Percentiles rank a stretch among this genome's conserved stretches.
Evolutionary conservation across 2,329 filamentous ascomycete species (phyloP).

Genomic region (Pseudocercospora fuligena): DNA sequence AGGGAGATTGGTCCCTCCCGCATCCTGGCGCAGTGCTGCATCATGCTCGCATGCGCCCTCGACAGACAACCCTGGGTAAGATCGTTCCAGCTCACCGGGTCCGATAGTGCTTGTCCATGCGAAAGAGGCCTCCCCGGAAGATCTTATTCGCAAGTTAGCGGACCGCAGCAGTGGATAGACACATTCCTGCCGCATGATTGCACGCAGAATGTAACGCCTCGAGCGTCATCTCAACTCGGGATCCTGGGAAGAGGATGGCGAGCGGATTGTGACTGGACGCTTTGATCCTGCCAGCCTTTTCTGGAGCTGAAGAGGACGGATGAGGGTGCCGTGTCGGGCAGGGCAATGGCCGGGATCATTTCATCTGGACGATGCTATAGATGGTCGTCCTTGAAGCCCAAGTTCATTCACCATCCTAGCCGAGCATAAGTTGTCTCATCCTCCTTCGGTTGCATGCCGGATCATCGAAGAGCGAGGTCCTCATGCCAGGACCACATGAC

Average conservation of each 20-base stretch:
- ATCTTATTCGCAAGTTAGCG: constrained; percentile 27
- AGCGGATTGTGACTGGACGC: constrained; percentile 4
- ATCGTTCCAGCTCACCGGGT: constrained; percentile 27
- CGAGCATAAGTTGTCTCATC: constrained; percentile 11
- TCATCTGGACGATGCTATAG: constrained; percentile 24
- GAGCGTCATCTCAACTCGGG: constrained; percentile 13
- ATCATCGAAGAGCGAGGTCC: constrained; percentile 14
- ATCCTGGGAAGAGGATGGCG: not conserved
- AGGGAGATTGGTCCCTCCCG: constrained; percentile 17
- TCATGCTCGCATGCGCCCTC: constrained; percentile 15
- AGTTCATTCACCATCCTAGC: constrained; percentile 10
- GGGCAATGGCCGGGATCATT: constrained; percentile 10
- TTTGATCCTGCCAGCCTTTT: constrained; percentile 2
- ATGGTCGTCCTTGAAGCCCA: constrained; percentile 20
- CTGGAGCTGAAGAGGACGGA: constrained; percentile 13
- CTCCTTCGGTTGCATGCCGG: constrained; percentile 20
- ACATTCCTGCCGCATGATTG: constrained; percentile 14
- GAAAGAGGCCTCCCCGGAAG: constrained; percentile 18
- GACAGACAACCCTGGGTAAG: constrained; percentile 21
- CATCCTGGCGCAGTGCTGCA: constrained; percentile 14
- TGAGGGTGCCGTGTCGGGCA: constrained; percentile 6
- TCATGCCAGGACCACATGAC: constrained; percentile 21
- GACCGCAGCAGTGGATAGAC: constrained; percentile 20
- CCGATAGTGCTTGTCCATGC: constrained; percentile 25
- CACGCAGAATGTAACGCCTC: constrained; percentile 2